Evolutionary conservation across 2,329 filamentous ascomycete species (phyloP).

Genomic region (Ophiostoma sp.): DNA sequence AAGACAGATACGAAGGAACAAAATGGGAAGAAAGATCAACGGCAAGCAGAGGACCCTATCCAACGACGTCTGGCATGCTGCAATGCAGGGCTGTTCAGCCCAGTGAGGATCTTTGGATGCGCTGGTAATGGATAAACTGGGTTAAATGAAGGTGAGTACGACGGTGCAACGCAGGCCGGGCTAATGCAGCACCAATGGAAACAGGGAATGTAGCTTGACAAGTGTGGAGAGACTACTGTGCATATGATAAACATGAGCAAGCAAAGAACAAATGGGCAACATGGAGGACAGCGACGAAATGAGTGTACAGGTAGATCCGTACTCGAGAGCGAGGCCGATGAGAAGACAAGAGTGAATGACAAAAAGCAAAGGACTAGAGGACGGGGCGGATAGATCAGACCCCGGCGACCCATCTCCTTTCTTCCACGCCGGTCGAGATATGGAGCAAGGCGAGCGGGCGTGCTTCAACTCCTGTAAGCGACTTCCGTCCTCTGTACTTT

Average conservation of each 20-base stretch:
- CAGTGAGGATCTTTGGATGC: neutral
- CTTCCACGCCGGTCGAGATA: conserved; percentile 1
- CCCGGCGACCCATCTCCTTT: neutral
- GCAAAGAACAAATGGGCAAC: neutral
- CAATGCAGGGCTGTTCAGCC: conserved; percentile 10
- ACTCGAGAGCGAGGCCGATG: neutral
- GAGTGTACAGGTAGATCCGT: neutral
- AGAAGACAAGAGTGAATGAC: too few species aligned
- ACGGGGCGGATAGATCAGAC: neutral
- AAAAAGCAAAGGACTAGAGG: too few species aligned
- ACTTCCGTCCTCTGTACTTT: neutral
- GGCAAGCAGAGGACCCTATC: neutral
- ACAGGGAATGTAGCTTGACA: conserved; percentile 7
- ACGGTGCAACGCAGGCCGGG: neutral
- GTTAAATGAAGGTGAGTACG: neutral
- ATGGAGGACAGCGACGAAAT: neutral
- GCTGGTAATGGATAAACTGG: neutral
- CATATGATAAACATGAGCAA: neutral
- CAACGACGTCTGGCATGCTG: neutral
- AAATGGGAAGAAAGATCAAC: neutral
- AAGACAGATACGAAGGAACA: neutral
- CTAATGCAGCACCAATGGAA: conserved; percentile 5
- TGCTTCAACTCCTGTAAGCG: neutral
- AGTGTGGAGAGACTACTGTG: conserved; percentile 5
- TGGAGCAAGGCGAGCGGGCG: neutral